Evolutionary conservation across 495 filamentous ascomycete species (phyloP).

Genomic region (Trichoderma erinaceum): DNA sequence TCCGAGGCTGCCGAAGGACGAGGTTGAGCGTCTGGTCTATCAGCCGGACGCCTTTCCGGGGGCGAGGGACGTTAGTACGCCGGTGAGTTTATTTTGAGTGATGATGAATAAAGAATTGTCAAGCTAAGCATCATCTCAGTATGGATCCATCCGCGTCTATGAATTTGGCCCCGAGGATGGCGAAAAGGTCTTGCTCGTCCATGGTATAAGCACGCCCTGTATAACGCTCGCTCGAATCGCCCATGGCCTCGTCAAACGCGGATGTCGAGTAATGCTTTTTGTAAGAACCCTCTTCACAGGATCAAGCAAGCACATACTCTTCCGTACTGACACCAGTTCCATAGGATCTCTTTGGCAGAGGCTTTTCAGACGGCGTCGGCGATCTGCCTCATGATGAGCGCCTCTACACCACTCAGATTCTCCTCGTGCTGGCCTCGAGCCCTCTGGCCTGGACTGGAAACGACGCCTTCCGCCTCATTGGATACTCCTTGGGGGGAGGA

Average conservation of each 20-base stretch:
- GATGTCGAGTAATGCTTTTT: slow-evolving; percentile 79
- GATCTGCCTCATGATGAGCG: slow-evolving; percentile 63
- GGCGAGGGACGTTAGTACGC: slow-evolving; percentile 39
- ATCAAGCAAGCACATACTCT: not conserved
- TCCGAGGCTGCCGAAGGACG: slow-evolving; percentile 26
- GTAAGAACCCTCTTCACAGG: slow-evolving; percentile 24
- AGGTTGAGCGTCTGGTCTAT: slow-evolving; percentile 30
- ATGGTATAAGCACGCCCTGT: slow-evolving; percentile 83
- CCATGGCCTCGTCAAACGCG: slow-evolving; percentile 58
- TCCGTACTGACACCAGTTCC: not conserved
- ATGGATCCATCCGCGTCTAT: slow-evolving; percentile 75
- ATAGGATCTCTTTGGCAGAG: slow-evolving; percentile 66
- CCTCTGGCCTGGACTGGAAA: slow-evolving; percentile 59
- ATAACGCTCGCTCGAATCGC: slow-evolving; percentile 64
- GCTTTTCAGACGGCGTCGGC: slow-evolving; percentile 65
- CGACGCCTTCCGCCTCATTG: slow-evolving; percentile 61
- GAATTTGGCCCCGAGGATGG: slow-evolving; percentile 85
- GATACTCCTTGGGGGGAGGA: slow-evolving; percentile 81
- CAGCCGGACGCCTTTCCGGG: slow-evolving; percentile 37
- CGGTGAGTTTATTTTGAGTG: slow-evolving; percentile 25
- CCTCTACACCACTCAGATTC: slow-evolving; percentile 69
- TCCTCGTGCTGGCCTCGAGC: slow-evolving; percentile 65
- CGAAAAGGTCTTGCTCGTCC: slow-evolving; percentile 71
- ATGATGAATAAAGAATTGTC: slow-evolving; percentile 31
- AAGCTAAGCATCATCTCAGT: slow-evolving; percentile 44